Evolutionary conservation across 768 basidiomycete genomes (phyloP), one percentile per base, ranked within the genome.

Genomic region (Kondoa malvinella): DNA sequence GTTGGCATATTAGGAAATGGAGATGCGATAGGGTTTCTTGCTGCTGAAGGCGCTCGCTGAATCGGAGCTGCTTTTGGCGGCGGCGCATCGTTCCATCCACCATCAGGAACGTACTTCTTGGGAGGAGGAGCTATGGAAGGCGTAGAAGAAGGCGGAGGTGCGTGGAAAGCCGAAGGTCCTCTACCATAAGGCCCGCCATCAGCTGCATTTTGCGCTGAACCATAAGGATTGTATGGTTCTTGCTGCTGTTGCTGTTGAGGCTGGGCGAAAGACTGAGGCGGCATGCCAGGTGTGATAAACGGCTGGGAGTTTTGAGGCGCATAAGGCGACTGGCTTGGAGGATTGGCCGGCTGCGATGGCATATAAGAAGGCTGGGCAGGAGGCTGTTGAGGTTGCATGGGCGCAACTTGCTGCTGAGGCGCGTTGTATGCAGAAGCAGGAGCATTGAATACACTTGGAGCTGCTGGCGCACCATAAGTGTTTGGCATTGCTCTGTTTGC

Each of bases 11-110:
- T 86, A 4, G 91, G 88, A 84, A 97, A 95, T 0, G 92, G 92
- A 8, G 89, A 82, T 4, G 85, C 85, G 73, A 96, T 92, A 1
- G 92, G 85, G n/a, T 65, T 58, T 33, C 65, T 56, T 4, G 69
- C 66, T 30, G 69, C 69, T 17, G 69, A 69, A 3, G 58, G 58
- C 2, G 69, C 40, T 25, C 69, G 12, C 29, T 69, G 66, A 14
- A 34, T 40, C 4, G 65, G 33, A 3, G 66, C 29, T 25, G 67
- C 33, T 26, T 26, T 30, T 50, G 21, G 12, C 8, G 40, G 12
- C 27, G 69, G 56, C 25, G 69, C 68, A 56, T 69, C 92, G 73
- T 96, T 96, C 91, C 92, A 96, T 0, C 90, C 90, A 17, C 86
- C 83, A 31, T 85, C 85, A 63, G 78, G 77, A 63, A 86, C 87